Evolutionary conservation across 768 basidiomycete genomes (phyloP).

Genomic region (Chalciporus piperatus): DNA sequence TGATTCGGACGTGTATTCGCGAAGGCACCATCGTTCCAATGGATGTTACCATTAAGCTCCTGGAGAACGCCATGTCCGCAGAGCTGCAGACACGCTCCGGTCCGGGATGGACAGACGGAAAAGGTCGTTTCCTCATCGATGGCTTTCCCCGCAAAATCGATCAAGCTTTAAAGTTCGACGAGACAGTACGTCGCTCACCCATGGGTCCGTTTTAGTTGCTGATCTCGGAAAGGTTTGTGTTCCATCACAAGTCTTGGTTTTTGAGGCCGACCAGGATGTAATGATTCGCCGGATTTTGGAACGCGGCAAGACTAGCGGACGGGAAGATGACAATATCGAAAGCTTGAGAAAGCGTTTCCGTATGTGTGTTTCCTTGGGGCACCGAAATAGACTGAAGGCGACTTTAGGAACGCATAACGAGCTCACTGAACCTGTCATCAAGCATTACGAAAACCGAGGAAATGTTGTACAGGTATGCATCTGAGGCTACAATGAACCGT

Average conservation of each 20-base stretch:
- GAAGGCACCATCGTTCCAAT: slow-evolving; percentile 95
- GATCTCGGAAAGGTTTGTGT: slow-evolving; percentile 63
- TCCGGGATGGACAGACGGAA: slow-evolving; percentile 65
- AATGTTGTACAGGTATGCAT: slow-evolving; percentile 51
- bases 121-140: slow-evolving; percentile 90
- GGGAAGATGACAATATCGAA: slow-evolving; percentile 92
- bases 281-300: slow-evolving; percentile 85
- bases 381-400: not conserved
- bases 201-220: not conserved
- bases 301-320: slow-evolving; percentile 89
- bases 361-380: slow-evolving; percentile 34
- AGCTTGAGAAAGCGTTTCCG: slow-evolving; percentile 97
- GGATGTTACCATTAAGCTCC: slow-evolving; percentile 93
- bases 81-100: slow-evolving; percentile 46
- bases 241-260: slow-evolving; percentile 81
- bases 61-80: slow-evolving; percentile 86
- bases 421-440: slow-evolving; percentile 91
- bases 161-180: slow-evolving; percentile 89
- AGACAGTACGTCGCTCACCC: slow-evolving; percentile 55
- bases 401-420: slow-evolving; percentile 74
- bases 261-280: slow-evolving; percentile 81
- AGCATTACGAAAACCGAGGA: slow-evolving; percentile 54
- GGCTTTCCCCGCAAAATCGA: slow-evolving; percentile 99
- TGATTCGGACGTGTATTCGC: slow-evolving; percentile 85
- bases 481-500: not conserved